Base-by-base conservation (phyloP, 139 green algal species). In the Chlorella sp. region DNA sequence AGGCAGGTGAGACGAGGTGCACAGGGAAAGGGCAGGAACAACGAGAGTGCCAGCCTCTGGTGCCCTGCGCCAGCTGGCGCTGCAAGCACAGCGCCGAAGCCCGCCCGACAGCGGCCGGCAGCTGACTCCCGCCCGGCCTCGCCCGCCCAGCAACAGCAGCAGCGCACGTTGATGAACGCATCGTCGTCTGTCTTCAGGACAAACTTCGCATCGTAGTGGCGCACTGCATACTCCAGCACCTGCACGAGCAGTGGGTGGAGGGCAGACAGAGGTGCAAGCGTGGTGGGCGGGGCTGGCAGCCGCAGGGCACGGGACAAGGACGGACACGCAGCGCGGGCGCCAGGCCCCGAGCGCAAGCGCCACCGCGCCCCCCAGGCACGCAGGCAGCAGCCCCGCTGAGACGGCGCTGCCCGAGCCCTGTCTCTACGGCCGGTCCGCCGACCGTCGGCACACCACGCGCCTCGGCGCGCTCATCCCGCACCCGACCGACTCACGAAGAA, bases 161-260 rank as follows among this genome's bases (percentile, higher is more conserved):
- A n/a, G n/a, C n/a, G n/a, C 29, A 88, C 65, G n/a, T 89, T 83
- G 46, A 89, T 75, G 53, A 85, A 89, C 0, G 84, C 79, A 40
- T 89, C 84, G 73, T 89, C 84, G 61, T 89, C 84, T 6, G 84
- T 89, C 46, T 89, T 89, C 38, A 89, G 71, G 46, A 89, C 73
- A 58, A 83, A 89, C 9, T 70, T 59, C 2, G 84, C 71, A 25
- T 89, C 79, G 45, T 83, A 89, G 55, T 84, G 38, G 25, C 35
- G 31, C 7, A 81, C 79, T 15, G 81, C 84, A 55, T 89, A 88
- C 79, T 89, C 68, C 33, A 83, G 48, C 33, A 82, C 67, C 67
- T 71, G 67, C 33, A 70, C 0, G 35, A n/a, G n/a, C n/a, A n/a
- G n/a, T 17, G 8, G 23, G 64, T 1, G 27, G 23, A n/a, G n/a